Conservation (phyloP, 768 basidiomycete species). For the Boletus rufocinnamomeus region DNA sequence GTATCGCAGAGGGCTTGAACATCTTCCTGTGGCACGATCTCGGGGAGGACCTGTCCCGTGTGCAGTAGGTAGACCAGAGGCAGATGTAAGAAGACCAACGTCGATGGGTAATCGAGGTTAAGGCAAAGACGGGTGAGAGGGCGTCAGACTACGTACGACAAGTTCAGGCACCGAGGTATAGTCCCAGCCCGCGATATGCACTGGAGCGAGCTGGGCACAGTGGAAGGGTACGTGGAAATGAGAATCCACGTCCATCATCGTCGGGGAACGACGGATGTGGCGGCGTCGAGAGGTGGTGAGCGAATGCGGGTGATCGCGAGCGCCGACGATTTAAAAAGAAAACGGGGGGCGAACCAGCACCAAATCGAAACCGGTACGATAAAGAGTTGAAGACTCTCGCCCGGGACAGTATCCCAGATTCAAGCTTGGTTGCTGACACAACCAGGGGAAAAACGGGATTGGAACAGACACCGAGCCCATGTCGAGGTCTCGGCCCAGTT, state of each 20-base stretch:
- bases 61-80: too few species aligned
- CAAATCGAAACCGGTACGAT: background rate
- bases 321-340: background rate
- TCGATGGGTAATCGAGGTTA: slow-evolving; percentile 5
- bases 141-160: slow-evolving; percentile 23
- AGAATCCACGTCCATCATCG: slow-evolving; percentile 23
- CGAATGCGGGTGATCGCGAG: background rate
- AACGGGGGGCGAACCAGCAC: background rate
- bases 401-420: background rate
- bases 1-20: slow-evolving; percentile 22
- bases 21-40: slow-evolving; percentile 26
- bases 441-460: slow-evolving; percentile 14
- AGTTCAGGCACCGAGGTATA: slow-evolving; percentile 30
- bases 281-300: background rate
- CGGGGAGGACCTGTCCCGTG: slow-evolving; percentile 24
- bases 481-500: slow-evolving; percentile 3
- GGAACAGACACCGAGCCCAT: slow-evolving; percentile 10
- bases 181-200: slow-evolving; percentile 31
- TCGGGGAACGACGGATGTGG: background rate
- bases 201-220: slow-evolving; percentile 32
- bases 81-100: background rate
- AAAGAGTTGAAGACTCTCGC: background rate
- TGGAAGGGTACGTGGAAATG: slow-evolving; percentile 34
- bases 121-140: background rate
- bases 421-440: background rate